Conservation (phyloP, 257 asterid genomes). For the Sherardia arvensis region DNA sequence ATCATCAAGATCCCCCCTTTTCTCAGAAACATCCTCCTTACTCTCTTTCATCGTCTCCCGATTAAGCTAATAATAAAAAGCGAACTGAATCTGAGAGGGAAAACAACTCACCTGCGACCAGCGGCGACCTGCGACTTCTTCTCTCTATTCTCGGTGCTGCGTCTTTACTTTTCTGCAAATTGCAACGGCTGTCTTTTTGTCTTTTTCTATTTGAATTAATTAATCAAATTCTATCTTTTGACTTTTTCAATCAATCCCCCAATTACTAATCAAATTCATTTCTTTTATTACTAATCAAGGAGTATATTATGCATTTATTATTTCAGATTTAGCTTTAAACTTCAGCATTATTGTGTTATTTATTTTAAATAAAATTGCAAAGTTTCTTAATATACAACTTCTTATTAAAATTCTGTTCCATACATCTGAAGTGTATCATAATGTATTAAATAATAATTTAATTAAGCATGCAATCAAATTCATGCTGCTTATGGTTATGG, state of each 20-base stretch:
- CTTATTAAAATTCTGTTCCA: too few species aligned
- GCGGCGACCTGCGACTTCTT: conserved; percentile 2
- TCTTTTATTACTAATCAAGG: too few species aligned
- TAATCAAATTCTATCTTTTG: not conserved
- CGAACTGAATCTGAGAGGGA: conserved; percentile 11
- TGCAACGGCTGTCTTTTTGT: conserved; percentile 61
- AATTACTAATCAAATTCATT: too few species aligned
- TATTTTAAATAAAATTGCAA: too few species aligned
- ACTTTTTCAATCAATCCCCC: not conserved
- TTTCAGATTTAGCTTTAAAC: too few species aligned
- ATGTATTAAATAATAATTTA: too few species aligned
- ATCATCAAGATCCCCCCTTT: conserved; percentile 44
- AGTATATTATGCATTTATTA: too few species aligned
- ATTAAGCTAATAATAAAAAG: conserved; percentile 12
- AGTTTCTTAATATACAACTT: too few species aligned
- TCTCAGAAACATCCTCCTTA: conserved; percentile 27
- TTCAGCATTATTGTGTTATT: too few species aligned
- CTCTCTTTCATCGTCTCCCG: conserved; percentile 42
- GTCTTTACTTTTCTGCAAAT: conserved; percentile 14
- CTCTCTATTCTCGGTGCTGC: not conserved
- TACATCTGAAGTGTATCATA: too few species aligned
- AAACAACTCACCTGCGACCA: conserved; percentile 24
- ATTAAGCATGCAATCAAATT: too few species aligned
- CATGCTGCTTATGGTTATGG: too few species aligned
- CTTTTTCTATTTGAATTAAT: conserved; percentile 14